Evolutionary conservation across 1,284 basidiomycete genomes (phyloP).

Genomic region (Marasmius oreades): DNA sequence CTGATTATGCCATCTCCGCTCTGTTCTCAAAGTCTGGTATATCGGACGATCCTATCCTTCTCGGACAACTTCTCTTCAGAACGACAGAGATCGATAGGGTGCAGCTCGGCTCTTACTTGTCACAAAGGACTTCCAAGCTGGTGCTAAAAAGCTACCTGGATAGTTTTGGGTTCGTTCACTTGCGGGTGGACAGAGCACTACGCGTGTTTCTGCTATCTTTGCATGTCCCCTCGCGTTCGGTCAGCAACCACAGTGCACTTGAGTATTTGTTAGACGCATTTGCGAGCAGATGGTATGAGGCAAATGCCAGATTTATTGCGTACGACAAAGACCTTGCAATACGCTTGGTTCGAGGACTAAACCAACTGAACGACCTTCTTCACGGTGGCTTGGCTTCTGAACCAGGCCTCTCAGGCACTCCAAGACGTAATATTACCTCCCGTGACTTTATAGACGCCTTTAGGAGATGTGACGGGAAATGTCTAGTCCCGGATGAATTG

Average conservation of each 20-base stretch:
- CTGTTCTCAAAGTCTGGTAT: constrained; percentile 58
- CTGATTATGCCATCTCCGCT: constrained; percentile 65
- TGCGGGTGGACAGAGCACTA: constrained; percentile 87
- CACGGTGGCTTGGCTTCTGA: constrained; percentile 63
- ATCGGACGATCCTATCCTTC: constrained; percentile 57
- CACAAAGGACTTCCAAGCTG: constrained; percentile 63
- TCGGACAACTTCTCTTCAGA: constrained; percentile 84
- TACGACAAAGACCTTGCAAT: constrained; percentile 78
- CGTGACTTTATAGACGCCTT: constrained; percentile 82
- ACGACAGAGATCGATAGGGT: constrained; percentile 81
- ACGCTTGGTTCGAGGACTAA: constrained; percentile 79
- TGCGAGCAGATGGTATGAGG: constrained; percentile 84
- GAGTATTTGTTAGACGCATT: constrained; percentile 82
- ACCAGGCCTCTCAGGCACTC: constrained; percentile 58
- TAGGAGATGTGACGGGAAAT: constrained; percentile 66
- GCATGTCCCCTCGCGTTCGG: constrained; percentile 57
- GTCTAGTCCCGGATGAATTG: constrained; percentile 68
- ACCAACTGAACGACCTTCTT: constrained; percentile 82
- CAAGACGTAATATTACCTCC: constrained; percentile 59
- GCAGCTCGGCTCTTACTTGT: constrained; percentile 82
- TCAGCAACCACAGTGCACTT: constrained; percentile 42
- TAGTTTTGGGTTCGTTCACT: constrained; percentile 78
- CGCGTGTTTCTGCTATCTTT: constrained; percentile 85
- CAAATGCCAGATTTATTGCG: constrained; percentile 76
- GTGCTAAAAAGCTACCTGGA: constrained; percentile 85